Conservation (phyloP, 768 basidiomycete species). For the Boletellus ananiceps region DNA sequence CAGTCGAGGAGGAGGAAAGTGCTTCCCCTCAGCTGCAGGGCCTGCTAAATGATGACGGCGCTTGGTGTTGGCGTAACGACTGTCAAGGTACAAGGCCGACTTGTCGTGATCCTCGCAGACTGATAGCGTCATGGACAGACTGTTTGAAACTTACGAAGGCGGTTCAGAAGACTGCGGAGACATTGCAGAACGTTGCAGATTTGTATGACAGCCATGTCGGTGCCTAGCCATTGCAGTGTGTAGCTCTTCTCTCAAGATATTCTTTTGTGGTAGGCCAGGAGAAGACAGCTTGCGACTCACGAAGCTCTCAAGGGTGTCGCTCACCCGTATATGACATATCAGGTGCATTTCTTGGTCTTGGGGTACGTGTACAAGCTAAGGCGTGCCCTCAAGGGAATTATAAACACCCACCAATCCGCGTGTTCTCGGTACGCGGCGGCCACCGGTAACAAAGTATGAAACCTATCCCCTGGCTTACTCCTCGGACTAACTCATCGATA, state of each 20-base stretch:
- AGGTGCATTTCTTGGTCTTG: constrained; percentile 36
- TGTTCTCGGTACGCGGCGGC: constrained; percentile 61
- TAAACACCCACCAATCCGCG: constrained; percentile 73
- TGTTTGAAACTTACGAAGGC: constrained; percentile 78
- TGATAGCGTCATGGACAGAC: constrained; percentile 36
- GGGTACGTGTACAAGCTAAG: not conserved
- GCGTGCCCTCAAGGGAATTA: constrained; percentile 44
- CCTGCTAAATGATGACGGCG: constrained; percentile 63
- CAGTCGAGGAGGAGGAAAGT: constrained; percentile 45
- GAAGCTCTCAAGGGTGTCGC: constrained; percentile 72
- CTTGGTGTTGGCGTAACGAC: constrained; percentile 84
- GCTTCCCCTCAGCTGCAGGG: constrained; percentile 44
- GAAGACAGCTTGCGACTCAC: constrained; percentile 68
- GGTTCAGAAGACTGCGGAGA: constrained; percentile 70
- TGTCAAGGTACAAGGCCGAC: constrained; percentile 49
- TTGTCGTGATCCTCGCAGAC: not conserved
- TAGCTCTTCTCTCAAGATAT: constrained; percentile 3
- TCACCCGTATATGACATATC: constrained; percentile 69
- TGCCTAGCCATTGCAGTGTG: constrained; percentile 4
- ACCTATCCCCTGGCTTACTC: not conserved
- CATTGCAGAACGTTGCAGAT: constrained; percentile 69
- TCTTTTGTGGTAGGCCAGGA: constrained; percentile 50
- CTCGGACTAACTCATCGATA: constrained; percentile 23
- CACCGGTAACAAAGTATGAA: constrained; percentile 27
- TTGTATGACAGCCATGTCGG: constrained; percentile 75